phyloP scores from a whole-genome alignment of 768 basidiomycete species.

The Phaeolepiota aurea region DNA sequence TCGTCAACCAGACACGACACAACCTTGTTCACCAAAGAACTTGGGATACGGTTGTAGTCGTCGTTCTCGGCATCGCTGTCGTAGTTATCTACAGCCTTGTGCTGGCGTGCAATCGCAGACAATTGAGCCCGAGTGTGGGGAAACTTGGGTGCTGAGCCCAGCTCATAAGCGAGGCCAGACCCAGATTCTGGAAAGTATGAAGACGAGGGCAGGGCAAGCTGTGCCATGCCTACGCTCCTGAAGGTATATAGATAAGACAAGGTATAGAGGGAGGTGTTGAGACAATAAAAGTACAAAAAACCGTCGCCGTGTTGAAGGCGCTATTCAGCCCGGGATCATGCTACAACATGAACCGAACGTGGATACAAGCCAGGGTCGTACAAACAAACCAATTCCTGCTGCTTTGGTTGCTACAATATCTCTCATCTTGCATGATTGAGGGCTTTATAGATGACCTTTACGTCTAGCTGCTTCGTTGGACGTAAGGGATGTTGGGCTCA shows the following conservation, averaged over 20 bases:
- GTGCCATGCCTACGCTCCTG: background rate
- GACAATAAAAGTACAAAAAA: slow-evolving; percentile 3
- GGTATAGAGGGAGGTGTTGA: background rate
- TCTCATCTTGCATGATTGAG: background rate
- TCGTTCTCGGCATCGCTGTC: slow-evolving; percentile 53
- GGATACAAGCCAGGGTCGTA: background rate
- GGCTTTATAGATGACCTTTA: no score
- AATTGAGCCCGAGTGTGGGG: slow-evolving; percentile 83
- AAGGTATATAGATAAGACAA: background rate
- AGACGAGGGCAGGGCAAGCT: slow-evolving; percentile 1
- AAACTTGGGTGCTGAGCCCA: slow-evolving; percentile 34
- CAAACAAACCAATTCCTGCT: background rate
- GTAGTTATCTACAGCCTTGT: slow-evolving; percentile 50
- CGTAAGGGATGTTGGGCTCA: no score
- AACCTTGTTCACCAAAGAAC: slow-evolving; percentile 60
- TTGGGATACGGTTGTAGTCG: slow-evolving; percentile 41
- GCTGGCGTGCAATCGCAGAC: slow-evolving; percentile 61
- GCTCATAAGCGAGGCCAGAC: background rate
- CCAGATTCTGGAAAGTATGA: slow-evolving; percentile 1
- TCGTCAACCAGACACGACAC: slow-evolving; percentile 70
- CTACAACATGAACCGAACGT: background rate
- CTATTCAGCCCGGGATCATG: slow-evolving; percentile 1
- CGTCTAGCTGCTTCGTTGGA: no score
- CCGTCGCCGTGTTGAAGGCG: slow-evolving; percentile 1
- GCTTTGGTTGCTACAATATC: background rate